phyloP scores from a whole-genome alignment of 352 stramenopile species.

The Globisporangium cylindrosporum region DNA sequence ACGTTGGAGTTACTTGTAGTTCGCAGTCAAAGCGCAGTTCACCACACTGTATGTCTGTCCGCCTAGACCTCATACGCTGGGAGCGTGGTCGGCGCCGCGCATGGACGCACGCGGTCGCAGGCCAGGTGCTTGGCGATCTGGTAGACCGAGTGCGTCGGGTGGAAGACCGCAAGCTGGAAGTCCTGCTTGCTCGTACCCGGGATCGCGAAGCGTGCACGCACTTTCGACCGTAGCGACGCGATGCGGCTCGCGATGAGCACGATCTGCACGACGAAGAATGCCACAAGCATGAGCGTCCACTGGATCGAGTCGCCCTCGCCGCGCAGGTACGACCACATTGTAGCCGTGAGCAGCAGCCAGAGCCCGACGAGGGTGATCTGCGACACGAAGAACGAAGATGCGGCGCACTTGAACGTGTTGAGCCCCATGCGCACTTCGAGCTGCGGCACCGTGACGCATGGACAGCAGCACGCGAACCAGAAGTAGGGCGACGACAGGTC shows the following conservation, averaged over 20 bases:
- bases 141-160: constrained; percentile 6
- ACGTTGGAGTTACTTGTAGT: too few species aligned
- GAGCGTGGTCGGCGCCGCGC: constrained; percentile 7
- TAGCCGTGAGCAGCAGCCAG: constrained; percentile 12
- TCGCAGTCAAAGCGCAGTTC: not conserved
- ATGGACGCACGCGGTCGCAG: constrained; percentile 12
- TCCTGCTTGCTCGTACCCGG: constrained; percentile 8
- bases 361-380: constrained; percentile 11
- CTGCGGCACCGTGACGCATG: constrained; percentile 12
- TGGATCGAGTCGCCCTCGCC: constrained; percentile 8
- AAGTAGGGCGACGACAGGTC: constrained; percentile 12
- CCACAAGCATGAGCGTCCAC: constrained; percentile 3
- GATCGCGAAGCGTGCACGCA: constrained; percentile 10
- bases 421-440: constrained; percentile 13
- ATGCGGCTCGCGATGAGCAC: constrained; percentile 12
- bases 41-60: not conserved
- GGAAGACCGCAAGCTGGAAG: constrained; percentile 9
- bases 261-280: constrained; percentile 2
- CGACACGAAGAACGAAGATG: constrained; percentile 6
- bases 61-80: constrained; percentile 13
- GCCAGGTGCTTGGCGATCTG: constrained; percentile 14
- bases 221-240: constrained; percentile 13
- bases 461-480: constrained; percentile 15
- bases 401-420: constrained; percentile 8
- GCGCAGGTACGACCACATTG: constrained; percentile 6